phyloP scores from a whole-genome alignment of 148 eudicot species.

The Camellia sinensis region DNA sequence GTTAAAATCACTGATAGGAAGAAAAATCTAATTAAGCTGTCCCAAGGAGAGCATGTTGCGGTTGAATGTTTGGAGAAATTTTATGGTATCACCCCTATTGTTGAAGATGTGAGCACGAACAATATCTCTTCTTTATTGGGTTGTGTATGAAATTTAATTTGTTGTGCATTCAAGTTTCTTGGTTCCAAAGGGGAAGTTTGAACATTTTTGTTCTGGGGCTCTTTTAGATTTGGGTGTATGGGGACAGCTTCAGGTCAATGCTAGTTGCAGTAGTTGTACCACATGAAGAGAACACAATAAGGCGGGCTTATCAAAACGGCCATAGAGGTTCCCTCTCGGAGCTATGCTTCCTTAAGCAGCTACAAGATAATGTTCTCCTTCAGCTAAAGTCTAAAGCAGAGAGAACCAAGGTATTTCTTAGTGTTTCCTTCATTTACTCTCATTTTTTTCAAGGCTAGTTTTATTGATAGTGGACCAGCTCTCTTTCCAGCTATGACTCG shows the following conservation, averaged over 20 bases:
- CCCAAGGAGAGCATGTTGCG: slow-evolving; percentile 97
- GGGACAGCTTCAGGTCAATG: slow-evolving; percentile 84
- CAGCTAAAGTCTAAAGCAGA: slow-evolving; percentile 71
- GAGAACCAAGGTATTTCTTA: slow-evolving; percentile 69
- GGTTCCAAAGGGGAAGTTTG: neutral
- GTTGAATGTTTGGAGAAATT: slow-evolving; percentile 87
- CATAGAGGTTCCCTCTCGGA: slow-evolving; percentile 43
- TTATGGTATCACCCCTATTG: slow-evolving; percentile 63
- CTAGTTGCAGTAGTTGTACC: slow-evolving; percentile 87
- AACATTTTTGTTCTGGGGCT: slow-evolving; percentile 6
- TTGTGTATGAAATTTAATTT: neutral
- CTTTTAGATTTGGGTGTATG: slow-evolving; percentile 89
- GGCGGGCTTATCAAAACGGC: slow-evolving; percentile 68
- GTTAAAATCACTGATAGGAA: slow-evolving; percentile 87
- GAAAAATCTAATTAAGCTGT: slow-evolving; percentile 90
- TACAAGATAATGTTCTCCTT: slow-evolving; percentile 47
- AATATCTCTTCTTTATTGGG: neutral
- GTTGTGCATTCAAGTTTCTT: neutral
- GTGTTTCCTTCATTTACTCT: neutral
- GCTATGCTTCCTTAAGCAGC: slow-evolving; percentile 48
- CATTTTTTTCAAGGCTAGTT: neutral
- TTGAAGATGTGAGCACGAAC: slow-evolving; percentile 72
- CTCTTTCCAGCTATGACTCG: slow-evolving; percentile 12
- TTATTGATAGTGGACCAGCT: neutral
- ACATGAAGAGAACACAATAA: slow-evolving; percentile 61